Conservation (phyloP, 352 stramenopile species). For the Phytophthora melonis region DNA sequence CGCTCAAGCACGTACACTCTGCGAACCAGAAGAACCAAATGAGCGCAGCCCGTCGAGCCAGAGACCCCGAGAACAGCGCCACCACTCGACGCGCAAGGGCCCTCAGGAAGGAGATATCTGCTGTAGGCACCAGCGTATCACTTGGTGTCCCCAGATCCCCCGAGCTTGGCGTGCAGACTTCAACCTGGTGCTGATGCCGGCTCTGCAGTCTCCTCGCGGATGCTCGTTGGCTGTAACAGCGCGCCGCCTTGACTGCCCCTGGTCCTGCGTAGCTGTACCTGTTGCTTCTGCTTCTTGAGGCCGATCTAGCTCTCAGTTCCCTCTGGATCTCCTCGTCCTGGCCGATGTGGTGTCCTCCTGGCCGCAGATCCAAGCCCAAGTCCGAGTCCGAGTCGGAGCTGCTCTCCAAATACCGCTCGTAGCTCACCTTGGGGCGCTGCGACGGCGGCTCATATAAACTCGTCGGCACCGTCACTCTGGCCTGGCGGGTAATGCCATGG, state of each 20-base stretch:
- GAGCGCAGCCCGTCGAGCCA: constrained; percentile 48
- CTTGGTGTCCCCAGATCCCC: constrained; percentile 33
- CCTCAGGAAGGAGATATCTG: constrained; percentile 43
- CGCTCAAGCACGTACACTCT: constrained; percentile 27
- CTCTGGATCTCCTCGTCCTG: constrained; percentile 16
- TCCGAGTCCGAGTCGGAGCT: constrained; percentile 36
- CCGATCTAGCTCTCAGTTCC: neutral
- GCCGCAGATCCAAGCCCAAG: constrained; percentile 28
- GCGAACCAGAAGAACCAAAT: constrained; percentile 63
- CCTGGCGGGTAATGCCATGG: constrained; percentile 66
- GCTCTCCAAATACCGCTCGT: constrained; percentile 36
- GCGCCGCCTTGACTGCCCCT: constrained; percentile 17
- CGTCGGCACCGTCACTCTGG: constrained; percentile 60
- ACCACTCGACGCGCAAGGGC: constrained; percentile 52
- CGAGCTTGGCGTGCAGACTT: constrained; percentile 30
- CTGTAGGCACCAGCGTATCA: constrained; percentile 37
- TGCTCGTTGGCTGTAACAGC: constrained; percentile 29
- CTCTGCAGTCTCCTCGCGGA: constrained; percentile 36
- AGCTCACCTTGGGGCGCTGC: constrained; percentile 40
- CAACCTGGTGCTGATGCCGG: constrained; percentile 26
- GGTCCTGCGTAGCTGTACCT: constrained; percentile 31
- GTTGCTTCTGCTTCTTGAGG: neutral
- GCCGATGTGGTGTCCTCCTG: neutral
- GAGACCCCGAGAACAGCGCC: constrained; percentile 51
- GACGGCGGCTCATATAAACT: constrained; percentile 67